Evolutionary conservation across 1,284 basidiomycete species (phyloP), one percentile per base, ranked within the genome.

Genomic region (Marasmius tenuissimus): DNA sequence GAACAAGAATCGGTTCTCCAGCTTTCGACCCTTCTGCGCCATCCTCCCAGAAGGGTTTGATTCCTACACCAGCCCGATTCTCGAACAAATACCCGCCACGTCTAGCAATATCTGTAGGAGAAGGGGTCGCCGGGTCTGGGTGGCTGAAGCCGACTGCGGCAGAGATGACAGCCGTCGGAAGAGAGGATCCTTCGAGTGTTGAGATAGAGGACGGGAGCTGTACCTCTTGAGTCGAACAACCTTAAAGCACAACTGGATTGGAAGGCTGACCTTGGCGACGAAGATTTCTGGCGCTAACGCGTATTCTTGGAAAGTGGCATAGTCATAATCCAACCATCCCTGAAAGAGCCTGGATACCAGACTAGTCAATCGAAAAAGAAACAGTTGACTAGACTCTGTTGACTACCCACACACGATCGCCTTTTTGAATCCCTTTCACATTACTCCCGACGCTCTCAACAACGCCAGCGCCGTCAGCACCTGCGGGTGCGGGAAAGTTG

Each of bases 251-350:
- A 20, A 57, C 51, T 54, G 12, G 9, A 47, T 55, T 35, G 16
- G 60, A n/a, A 49, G 57, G 60, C 67, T 39, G 66, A 80, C 81
- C 73, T 82, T 84, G 4, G 78, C 72, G 35, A 75, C 68, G n/a
- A 79, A 72, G 10, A 76, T 75, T 11, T 78, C 76, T 22, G 74
- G 68, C 0, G 72, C 74, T 34, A 82, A 67, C 22, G 76, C 72
- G 65, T 81, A 85, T 65, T 85, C 80, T 70, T 86, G 84, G 68
- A 80, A 85, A 2, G 77, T 75, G 34, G 75, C 76, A 37, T 70
- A 68, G 20, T 76, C 72, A 35, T 76, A 75, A 8, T 69, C 67
- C 40, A 72, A 79, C 9, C 63, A 63, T 5, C 78, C 78, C 60
- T 80, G 76, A 64, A 75, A 76, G 57, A 84, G 69, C 7, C 82